Conservation (phyloP, 1,284 basidiomycete species). For the Sphaerobolus stellatus region DNA sequence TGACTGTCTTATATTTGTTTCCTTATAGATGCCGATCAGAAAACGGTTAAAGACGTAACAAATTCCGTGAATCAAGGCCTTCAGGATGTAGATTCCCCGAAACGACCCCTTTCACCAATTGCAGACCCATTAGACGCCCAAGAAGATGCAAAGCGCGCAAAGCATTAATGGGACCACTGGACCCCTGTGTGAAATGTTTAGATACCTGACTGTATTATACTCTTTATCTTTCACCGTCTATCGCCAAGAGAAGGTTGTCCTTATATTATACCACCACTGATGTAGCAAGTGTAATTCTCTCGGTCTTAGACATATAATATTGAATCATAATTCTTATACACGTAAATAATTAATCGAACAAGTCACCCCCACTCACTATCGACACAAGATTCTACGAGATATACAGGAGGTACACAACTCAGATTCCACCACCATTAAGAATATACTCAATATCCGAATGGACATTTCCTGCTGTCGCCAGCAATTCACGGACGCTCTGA, state of each 20-base stretch:
- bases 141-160: conserved; percentile 1
- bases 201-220: too few species aligned
- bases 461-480: conserved; percentile 87
- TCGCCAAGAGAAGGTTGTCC: too few species aligned
- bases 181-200: background rate
- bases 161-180: background rate
- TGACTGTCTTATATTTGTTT: too few species aligned
- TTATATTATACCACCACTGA: too few species aligned
- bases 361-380: background rate
- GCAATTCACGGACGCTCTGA: conserved; percentile 86
- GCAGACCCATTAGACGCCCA: background rate
- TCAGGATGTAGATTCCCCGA: background rate
- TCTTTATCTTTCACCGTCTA: too few species aligned
- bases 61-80: too few species aligned
- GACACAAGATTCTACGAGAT: too few species aligned
- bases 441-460: conserved; percentile 91
- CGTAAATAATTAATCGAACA: background rate
- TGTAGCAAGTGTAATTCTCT: too few species aligned
- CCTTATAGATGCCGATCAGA: background rate
- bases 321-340: too few species aligned
- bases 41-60: background rate
- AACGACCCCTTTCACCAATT: background rate
- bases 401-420: background rate
- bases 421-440: conserved; percentile 72
- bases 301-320: too few species aligned